These are phyloP conservation scores for Geopyxis carbonaria DNA, from an alignment of 495 filamentous ascomycete species.

Conservation along the genomic window DNA sequence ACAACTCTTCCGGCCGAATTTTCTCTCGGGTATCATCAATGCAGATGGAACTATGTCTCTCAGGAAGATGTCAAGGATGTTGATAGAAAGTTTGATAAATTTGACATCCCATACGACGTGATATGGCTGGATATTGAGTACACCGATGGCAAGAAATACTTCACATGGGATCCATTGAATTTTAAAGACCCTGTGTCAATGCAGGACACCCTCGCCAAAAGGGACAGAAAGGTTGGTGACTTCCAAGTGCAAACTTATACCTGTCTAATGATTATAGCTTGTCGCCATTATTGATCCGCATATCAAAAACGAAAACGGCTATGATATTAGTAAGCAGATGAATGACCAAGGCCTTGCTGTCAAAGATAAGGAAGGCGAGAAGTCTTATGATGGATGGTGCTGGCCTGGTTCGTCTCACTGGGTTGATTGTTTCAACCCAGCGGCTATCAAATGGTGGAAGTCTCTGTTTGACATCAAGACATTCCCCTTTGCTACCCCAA, in stretches of 20 bases:
- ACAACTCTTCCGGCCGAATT: constrained; percentile 83
- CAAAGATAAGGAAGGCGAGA: constrained; percentile 66
- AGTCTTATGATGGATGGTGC: constrained; percentile 88
- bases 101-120: constrained; percentile 89
- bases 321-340: constrained; percentile 59
- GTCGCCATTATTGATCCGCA: constrained; percentile 94
- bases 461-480: constrained; percentile 67
- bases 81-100: constrained; percentile 86
- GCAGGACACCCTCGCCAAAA: constrained; percentile 65
- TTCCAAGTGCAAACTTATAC: neutral
- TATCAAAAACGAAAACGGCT: constrained; percentile 78
- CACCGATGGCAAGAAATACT: constrained; percentile 89
- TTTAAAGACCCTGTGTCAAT: constrained; percentile 77
- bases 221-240: constrained; percentile 47
- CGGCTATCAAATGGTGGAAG: constrained; percentile 75
- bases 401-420: constrained; percentile 95
- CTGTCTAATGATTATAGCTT: constrained; percentile 31
- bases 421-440: constrained; percentile 87
- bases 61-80: constrained; percentile 94
- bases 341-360: constrained; percentile 67
- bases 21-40: constrained; percentile 86
- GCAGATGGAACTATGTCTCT: constrained; percentile 95
- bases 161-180: constrained; percentile 79
- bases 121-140: constrained; percentile 99
- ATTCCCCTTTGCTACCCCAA: constrained; percentile 66